Conservation (phyloP, 345 rosid genomes). For the Raphanus sativus region DNA sequence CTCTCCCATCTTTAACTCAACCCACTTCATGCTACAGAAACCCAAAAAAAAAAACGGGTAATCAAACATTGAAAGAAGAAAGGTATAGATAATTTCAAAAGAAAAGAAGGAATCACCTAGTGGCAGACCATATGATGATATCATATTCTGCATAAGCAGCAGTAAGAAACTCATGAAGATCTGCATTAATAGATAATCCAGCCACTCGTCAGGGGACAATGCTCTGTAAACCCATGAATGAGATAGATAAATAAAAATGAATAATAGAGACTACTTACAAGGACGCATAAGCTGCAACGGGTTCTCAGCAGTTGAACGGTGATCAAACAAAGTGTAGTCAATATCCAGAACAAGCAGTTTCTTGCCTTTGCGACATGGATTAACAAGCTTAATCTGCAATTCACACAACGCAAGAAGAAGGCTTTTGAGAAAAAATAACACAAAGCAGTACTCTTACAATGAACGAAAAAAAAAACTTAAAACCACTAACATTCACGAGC, state of each 20-base stretch:
- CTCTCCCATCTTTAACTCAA: constrained; percentile 96
- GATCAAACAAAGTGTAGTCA: constrained; percentile 95
- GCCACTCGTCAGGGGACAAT: constrained; percentile 8
- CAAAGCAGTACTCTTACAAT: background rate
- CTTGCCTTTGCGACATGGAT: constrained; percentile 72
- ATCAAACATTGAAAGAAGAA: background rate
- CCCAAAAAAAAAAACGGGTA: background rate
- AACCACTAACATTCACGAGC: background rate
- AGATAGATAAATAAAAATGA: background rate
- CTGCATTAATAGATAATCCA: constrained; percentile 42
- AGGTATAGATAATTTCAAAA: background rate
- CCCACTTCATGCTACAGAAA: constrained; percentile 89
- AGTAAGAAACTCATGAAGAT: constrained; percentile 95
- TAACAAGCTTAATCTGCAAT: constrained; percentile 58
- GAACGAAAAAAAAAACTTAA: background rate
- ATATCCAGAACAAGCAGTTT: constrained; percentile 91
- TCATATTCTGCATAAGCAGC: constrained; percentile 88
- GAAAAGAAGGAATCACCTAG: constrained; percentile 49
- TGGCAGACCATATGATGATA: constrained; percentile 98
- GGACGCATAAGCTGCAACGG: constrained; percentile 94
- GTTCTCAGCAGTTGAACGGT: constrained; percentile 89
- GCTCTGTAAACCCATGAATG: background rate
- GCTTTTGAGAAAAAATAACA: background rate
- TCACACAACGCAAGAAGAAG: background rate
- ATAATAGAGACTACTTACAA: constrained; percentile 49